Evolutionary conservation across 768 basidiomycete genomes (phyloP).

Genomic region (Psilocybe sp.): DNA sequence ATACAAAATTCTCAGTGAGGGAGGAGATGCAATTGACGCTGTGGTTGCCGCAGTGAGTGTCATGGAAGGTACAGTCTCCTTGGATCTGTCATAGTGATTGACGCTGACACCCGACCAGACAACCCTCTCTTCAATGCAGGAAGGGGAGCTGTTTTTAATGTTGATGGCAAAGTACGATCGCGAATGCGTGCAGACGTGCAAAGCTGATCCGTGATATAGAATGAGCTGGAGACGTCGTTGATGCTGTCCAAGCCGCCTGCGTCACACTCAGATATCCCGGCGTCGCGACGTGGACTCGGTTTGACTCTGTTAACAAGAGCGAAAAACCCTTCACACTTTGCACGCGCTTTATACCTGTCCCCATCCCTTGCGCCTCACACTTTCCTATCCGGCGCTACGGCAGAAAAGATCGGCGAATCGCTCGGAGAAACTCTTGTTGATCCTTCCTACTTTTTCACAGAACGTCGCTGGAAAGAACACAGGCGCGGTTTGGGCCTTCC

Average conservation of each 20-base stretch:
- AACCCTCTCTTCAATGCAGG: constrained; percentile 76
- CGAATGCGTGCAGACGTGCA: neutral
- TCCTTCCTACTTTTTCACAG: constrained; percentile 77
- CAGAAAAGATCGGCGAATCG: constrained; percentile 56
- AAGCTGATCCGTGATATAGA: constrained; percentile 38
- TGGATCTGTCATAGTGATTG: neutral
- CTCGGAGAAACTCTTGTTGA: constrained; percentile 62
- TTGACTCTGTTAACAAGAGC: constrained; percentile 63
- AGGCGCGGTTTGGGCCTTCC: constrained; percentile 70
- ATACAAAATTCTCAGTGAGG: constrained; percentile 55
- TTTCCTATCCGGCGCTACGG: constrained; percentile 64
- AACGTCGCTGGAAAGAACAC: constrained; percentile 75
- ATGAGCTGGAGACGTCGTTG: constrained; percentile 78
- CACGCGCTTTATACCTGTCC: constrained; percentile 67
- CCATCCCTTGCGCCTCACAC: constrained; percentile 61
- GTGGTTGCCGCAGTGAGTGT: constrained; percentile 68
- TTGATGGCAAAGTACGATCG: constrained; percentile 62
- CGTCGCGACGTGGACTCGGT: constrained; percentile 59
- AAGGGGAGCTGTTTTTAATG: constrained; percentile 82
- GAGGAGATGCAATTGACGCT: constrained; percentile 84
- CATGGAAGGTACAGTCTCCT: constrained; percentile 58
- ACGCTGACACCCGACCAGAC: constrained; percentile 38
- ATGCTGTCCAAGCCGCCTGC: constrained; percentile 79
- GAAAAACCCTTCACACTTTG: constrained; percentile 73
- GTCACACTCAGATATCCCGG: constrained; percentile 56